Percentiles rank a stretch among this genome's conserved stretches.
Evolutionary conservation across 768 basidiomycete genomes (phyloP).

Genomic region (Lactarius indigo): DNA sequence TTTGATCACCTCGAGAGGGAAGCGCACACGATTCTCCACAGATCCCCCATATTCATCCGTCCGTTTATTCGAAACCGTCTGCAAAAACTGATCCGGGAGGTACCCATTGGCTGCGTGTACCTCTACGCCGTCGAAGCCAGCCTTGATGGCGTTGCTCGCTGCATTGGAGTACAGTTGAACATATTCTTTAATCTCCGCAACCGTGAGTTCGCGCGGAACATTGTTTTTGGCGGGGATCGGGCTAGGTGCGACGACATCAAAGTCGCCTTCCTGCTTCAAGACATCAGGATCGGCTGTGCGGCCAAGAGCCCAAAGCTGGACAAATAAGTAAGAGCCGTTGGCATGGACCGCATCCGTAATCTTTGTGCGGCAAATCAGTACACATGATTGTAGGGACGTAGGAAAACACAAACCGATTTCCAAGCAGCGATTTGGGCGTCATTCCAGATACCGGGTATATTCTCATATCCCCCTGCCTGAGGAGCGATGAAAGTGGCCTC

Average conservation of each 20-base stretch:
- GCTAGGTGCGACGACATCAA: conserved; percentile 26
- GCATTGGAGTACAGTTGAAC: conserved; percentile 31
- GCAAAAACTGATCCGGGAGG: conserved; percentile 38
- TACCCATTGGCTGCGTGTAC: conserved; percentile 32
- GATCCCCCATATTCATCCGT: conserved; percentile 47
- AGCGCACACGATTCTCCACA: conserved; percentile 41
- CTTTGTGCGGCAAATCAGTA: conserved; percentile 32
- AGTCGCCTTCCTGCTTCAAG: conserved; percentile 37
- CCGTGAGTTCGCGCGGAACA: conserved; percentile 30
- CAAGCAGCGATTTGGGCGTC: conserved; percentile 52
- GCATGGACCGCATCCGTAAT: conserved; percentile 58
- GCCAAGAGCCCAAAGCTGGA: conserved; percentile 59
- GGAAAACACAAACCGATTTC: conserved; percentile 38
- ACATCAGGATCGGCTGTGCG: conserved; percentile 36
- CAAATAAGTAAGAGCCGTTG: conserved; percentile 47
- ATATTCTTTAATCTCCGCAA: conserved; percentile 29
- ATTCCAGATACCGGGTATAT: conserved; percentile 65
- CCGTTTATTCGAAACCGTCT: conserved; percentile 35
- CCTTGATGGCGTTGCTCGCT: conserved; percentile 36
- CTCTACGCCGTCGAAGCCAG: conserved; percentile 45
- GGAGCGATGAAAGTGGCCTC: conserved; percentile 54
- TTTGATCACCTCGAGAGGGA: conserved; percentile 38
- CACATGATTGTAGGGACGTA: neutral
- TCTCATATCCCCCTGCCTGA: conserved; percentile 44
- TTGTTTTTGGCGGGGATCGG: conserved; percentile 35